These are phyloP conservation scores for Teratosphaeria pseudoeucalypti DNA, from an alignment of 2,329 filamentous ascomycete species.

Conservation along the genomic window DNA sequence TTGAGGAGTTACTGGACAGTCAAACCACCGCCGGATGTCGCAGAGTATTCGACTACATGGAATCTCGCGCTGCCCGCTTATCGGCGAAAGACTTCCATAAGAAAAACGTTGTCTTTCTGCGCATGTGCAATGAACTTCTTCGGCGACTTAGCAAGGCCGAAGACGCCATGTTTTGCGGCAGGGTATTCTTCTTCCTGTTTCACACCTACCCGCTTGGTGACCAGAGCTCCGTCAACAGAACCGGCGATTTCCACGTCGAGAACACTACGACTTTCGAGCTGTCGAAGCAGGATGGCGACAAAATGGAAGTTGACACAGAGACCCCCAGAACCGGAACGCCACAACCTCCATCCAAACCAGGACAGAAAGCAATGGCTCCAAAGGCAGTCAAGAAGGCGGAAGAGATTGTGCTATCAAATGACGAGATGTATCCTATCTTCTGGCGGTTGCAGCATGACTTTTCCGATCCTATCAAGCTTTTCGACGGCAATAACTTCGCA, in stretches of 20 bases:
- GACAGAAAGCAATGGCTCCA: slow-evolving; percentile 15
- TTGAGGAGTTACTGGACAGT: slow-evolving; percentile 91
- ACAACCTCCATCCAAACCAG: slow-evolving; percentile 16
- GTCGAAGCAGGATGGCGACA: slow-evolving; percentile 30
- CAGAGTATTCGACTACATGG: slow-evolving; percentile 86
- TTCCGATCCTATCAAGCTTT: slow-evolving; percentile 76
- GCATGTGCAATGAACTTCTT: slow-evolving; percentile 91
- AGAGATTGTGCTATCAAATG: slow-evolving; percentile 49
- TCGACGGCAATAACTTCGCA: slow-evolving; percentile 56
- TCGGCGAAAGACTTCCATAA: slow-evolving; percentile 69
- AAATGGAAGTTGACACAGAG: slow-evolving; percentile 55
- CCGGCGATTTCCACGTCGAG: slow-evolving; percentile 90
- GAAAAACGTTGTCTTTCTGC: slow-evolving; percentile 81
- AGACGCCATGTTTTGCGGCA: slow-evolving; percentile 92
- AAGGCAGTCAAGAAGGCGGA: slow-evolving; percentile 25
- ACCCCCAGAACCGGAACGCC: slow-evolving; percentile 13
- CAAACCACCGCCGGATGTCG: slow-evolving; percentile 89
- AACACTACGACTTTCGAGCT: slow-evolving; percentile 80
- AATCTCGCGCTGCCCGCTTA: slow-evolving; percentile 81
- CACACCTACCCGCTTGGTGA: slow-evolving; percentile 95
- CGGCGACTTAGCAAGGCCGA: slow-evolving; percentile 87
- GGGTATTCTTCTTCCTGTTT: slow-evolving; percentile 97
- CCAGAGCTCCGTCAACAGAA: slow-evolving; percentile 91
- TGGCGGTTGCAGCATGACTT: slow-evolving; percentile 91
- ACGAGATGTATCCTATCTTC: slow-evolving; percentile 78